Percentiles rank a stretch among this genome's conserved stretches.
Conservation (phyloP, 163 green algal genomes). For the Volvox carteri region DNA sequence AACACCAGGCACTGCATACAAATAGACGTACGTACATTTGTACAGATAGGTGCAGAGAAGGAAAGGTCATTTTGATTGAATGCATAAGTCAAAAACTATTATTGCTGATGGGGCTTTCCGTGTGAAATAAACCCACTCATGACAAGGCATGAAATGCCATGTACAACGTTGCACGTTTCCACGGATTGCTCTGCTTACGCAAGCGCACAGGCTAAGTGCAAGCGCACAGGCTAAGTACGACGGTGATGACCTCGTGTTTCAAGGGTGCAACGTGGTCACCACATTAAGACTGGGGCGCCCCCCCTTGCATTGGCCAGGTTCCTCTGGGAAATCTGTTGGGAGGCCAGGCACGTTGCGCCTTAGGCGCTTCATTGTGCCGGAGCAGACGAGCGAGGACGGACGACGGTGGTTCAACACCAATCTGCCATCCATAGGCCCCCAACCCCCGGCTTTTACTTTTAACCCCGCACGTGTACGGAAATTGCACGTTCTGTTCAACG, state of each 20-base stretch:
- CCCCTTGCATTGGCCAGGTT: neutral
- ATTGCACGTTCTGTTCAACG: no score
- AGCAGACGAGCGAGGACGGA: neutral
- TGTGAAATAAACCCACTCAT: no score
- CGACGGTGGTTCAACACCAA: neutral
- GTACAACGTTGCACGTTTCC: no score
- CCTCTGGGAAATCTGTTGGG: neutral
- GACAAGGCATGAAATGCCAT: no score
- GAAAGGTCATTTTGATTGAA: no score
- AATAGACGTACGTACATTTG: neutral
- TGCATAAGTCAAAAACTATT: no score
- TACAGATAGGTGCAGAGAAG: neutral
- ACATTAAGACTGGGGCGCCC: neutral
- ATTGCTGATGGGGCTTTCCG: no score
- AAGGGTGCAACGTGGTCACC: neutral
- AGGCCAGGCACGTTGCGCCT: neutral
- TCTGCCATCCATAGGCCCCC: neutral
- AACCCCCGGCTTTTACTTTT: neutral
- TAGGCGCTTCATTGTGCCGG: neutral
- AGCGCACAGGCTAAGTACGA: no score
- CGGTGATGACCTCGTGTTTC: neutral
- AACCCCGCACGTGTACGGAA: neutral
- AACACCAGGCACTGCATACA: constrained; percentile 35
- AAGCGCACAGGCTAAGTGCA: neutral
- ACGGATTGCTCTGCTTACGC: neutral